These are phyloP conservation scores for Tolypocladium ovalisporum DNA, from an alignment of 2,329 filamentous ascomycete genomes.

Conservation along the genomic window DNA sequence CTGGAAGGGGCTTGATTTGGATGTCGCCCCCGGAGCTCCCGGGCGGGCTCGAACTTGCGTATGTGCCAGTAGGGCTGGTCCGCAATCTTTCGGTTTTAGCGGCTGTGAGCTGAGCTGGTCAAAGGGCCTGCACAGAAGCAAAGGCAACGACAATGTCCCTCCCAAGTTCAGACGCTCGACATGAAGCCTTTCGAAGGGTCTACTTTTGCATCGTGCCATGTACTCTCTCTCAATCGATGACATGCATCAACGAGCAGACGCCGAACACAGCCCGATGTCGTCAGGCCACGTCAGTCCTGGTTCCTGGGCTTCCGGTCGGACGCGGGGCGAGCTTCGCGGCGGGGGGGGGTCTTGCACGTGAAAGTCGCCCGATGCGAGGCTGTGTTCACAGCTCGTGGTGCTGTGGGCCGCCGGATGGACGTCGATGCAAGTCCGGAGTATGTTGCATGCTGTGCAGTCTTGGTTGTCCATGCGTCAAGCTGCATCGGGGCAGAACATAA, in stretches of 20 bases:
- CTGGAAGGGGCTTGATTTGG: neutral
- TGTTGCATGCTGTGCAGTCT: neutral
- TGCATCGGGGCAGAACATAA: neutral
- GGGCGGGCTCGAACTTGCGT: neutral
- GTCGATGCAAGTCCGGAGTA: no score
- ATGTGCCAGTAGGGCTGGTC: neutral
- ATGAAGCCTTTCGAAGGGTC: neutral
- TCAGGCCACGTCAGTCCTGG: neutral
- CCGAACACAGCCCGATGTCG: neutral
- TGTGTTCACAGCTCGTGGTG: neutral
- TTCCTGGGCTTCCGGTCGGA: neutral
- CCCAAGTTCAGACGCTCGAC: neutral
- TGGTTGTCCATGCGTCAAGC: neutral
- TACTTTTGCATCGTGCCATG: neutral
- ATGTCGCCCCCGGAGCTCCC: neutral
- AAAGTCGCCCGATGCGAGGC: neutral
- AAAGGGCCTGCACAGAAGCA: no score
- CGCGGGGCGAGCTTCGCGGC: neutral
- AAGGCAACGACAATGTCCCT: neutral
- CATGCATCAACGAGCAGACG: neutral
- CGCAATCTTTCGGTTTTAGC: neutral
- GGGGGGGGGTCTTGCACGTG: neutral
- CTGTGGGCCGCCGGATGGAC: neutral
- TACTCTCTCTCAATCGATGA: neutral
- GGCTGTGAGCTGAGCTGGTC: neutral